Evolutionary conservation across 441 rosid genomes (phyloP), one percentile per base, ranked within the genome.

Genomic region (Melastoma candidum): DNA sequence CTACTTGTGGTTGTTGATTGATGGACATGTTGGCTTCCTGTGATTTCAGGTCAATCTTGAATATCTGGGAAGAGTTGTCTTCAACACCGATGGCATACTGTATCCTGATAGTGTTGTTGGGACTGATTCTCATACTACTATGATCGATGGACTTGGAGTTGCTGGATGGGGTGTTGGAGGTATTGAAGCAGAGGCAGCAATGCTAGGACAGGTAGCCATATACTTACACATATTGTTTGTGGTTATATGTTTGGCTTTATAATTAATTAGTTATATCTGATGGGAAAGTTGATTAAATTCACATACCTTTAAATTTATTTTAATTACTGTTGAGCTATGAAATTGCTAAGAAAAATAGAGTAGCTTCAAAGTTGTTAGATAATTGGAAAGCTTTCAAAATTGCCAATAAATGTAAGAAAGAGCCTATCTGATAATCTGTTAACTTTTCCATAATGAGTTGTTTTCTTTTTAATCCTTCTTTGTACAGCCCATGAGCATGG

Each of bases 101-200:
- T 83, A 80, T 69, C 90, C 81, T 54, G 84, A 76, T 67, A 80
- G 83, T 3, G 82, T 80, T 62, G 86, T 83, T 53, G 86, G 82
- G 2, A 80, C 86, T 2, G 86, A 77, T 63, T 80, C 85, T 32
- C 90, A 76, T 66, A 80, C 86, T 17, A 80, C 90, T 5, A 83
- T 83, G 90, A 76, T 79, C 55, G 82, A 79, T 69, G 89, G 83
- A 12, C 26, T 79, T 63, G 85, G 85, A 61, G 83, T 82, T 58
- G 79, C 84, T 62, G 83, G 85, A 48, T 80, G 84, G 90, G 90
- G 84, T 63, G 86, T 73, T 66, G 90, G 86, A 61, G 90, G 84
- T 56, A 80, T 80, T 53, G 84, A 80, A 69, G 84, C 82, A 46
- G 86, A 76, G 63, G 86, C 90, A 14, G 71, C 77, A 44, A 83